phyloP scores from a whole-genome alignment of 139 green algal species.

The Volvox africanus region DNA sequence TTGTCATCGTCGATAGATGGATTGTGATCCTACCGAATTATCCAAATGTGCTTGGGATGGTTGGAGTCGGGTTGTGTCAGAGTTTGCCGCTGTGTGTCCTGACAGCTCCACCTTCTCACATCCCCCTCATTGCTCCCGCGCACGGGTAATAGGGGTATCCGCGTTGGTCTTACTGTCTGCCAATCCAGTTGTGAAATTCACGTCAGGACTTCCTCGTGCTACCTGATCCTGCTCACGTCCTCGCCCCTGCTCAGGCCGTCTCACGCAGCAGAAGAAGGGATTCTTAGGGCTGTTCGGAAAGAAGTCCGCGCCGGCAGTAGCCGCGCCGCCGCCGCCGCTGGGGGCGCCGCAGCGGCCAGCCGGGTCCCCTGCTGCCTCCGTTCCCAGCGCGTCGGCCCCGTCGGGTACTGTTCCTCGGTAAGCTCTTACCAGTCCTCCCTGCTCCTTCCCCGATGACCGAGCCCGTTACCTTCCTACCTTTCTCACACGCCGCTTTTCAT shows the following conservation, averaged over 20 bases:
- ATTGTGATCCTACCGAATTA: too few species aligned
- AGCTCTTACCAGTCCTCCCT: not conserved
- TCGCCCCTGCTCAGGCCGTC: not conserved
- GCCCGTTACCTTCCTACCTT: too few species aligned
- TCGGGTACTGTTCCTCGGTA: not conserved
- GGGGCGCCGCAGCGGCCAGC: not conserved
- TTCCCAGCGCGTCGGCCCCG: not conserved
- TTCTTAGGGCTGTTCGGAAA: slow-evolving; percentile 35
- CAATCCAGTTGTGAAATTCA: not conserved
- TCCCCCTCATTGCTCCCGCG: not conserved
- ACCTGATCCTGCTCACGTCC: not conserved
- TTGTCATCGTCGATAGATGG: too few species aligned
- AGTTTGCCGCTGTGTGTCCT: not conserved
- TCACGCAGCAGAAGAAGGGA: slow-evolving; percentile 43
- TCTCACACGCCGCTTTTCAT: too few species aligned
- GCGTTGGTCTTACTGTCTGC: too few species aligned
- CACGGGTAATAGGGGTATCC: not conserved
- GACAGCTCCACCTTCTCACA: not conserved
- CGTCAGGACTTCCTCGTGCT: not conserved
- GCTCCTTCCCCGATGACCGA: too few species aligned
- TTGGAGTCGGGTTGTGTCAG: too few species aligned
- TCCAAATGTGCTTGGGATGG: too few species aligned
- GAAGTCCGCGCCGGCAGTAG: not conserved
- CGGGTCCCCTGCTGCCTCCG: not conserved
- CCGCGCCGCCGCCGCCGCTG: not conserved